These are phyloP conservation scores for Sarocladiaceae sp. DNA, from an alignment of 2,329 filamentous ascomycete species.

Conservation along the genomic window DNA sequence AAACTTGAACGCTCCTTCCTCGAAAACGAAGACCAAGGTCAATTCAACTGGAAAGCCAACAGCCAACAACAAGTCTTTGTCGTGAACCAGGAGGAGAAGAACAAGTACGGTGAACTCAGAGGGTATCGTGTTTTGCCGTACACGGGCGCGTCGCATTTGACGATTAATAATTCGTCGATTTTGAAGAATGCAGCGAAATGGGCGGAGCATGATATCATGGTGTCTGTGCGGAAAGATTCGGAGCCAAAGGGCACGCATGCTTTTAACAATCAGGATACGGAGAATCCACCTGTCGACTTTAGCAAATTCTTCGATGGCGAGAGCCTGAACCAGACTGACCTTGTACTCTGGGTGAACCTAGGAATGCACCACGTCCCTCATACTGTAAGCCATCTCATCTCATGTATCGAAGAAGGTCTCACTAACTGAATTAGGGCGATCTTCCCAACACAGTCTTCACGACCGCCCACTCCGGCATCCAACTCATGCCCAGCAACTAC, in stretches of 20 bases:
- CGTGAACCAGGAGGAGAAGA: constrained; percentile 39
- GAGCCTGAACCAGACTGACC: constrained; percentile 22
- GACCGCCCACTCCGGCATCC: constrained; percentile 33
- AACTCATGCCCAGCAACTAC: constrained; percentile 37
- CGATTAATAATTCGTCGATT: constrained; percentile 37
- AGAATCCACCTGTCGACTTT: constrained; percentile 42
- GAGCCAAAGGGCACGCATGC: constrained; percentile 30
- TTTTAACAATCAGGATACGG: constrained; percentile 33
- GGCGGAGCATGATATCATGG: constrained; percentile 41
- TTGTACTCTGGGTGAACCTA: constrained; percentile 36
- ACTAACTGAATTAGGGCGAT: constrained; percentile 20
- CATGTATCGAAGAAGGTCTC: too few relatives aligned
- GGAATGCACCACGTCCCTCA: constrained; percentile 41
- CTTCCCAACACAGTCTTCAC: constrained; percentile 45
- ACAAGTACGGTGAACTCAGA: constrained; percentile 42
- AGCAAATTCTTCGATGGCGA: constrained; percentile 38
- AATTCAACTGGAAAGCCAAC: constrained; percentile 36
- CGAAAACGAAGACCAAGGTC: constrained; percentile 37
- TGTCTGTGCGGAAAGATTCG: constrained; percentile 42
- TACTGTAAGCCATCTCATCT: constrained; percentile 8
- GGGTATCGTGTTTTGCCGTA: constrained; percentile 40
- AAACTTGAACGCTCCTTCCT: constrained; percentile 31
- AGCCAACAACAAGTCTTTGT: constrained; percentile 38
- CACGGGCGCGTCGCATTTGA: constrained; percentile 33
- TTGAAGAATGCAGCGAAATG: constrained; percentile 33